Base-by-base conservation (phyloP, 192 early-diverging fungal genomes). In the Backusella psychrophila region DNA sequence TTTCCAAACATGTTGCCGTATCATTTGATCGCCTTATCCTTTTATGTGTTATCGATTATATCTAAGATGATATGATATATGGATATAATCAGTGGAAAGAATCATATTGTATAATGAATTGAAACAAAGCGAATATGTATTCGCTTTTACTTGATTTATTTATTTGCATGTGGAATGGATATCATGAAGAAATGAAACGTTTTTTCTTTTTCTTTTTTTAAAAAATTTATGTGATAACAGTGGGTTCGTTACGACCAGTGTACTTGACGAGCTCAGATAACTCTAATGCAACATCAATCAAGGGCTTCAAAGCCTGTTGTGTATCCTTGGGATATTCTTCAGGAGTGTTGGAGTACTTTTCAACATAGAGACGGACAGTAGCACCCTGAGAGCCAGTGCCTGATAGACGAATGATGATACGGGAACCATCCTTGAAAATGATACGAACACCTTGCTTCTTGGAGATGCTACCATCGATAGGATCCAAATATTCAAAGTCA, bases 331-430 rank as follows among this genome's bases (percentile, higher is more conserved):
- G 83, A 82, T 89, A 92, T 69, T 94, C 85, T 23, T 76, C 66
- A 6, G 80, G 65, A 69, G 93, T 88, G 41, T 85, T 77, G 23
- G 89, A 87, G 81, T 96, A 96, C 83, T 97, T 94, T 80, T 99
- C 98, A 49, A 98, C 94, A 78, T 99, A 99, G 35, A 99, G 85
- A 75, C 98, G 93, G 34, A 99, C 88, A 66, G 98, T 99, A 0
- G 98, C 98, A 26, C 98, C 98, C 70, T 96, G 93, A 5, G 92
- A 94, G 14, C 98, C 98, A 11, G 98, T 99, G 19, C 98, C 98
- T 34, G 92, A 94, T 38, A 98, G 82, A 33, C 98, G 91, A 84
- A 97, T 94, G 67, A 99, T 89, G 69, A 98, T 90, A 80, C 97
- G 92, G 11, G 94, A 95, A 14, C 94, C 92, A 82, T 98, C 96